A percentile compares a stretch with the other conserved stretches of the same genome.
phyloP scores from a whole-genome alignment of 2,329 filamentous ascomycete species.

The Didymella arachidicola region DNA sequence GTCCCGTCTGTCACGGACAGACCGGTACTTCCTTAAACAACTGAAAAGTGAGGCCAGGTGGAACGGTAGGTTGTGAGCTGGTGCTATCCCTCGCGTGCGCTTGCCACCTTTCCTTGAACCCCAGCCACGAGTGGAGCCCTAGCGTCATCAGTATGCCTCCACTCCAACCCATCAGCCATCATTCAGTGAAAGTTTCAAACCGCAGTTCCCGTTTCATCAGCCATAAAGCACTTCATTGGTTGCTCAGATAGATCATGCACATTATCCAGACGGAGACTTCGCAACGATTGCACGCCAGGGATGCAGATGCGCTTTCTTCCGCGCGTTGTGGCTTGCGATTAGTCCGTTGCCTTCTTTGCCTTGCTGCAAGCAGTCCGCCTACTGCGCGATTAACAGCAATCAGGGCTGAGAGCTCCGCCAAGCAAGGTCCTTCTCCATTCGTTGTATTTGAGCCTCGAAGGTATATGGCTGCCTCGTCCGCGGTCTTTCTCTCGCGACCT shows the following conservation, averaged over 20 bases:
- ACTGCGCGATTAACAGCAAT: background rate
- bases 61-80: background rate
- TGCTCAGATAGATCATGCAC: background rate
- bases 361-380: background rate
- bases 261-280: background rate
- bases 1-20: background rate
- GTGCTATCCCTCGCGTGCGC: background rate
- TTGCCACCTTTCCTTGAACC: slow-evolving; percentile 1
- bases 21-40: background rate
- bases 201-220: background rate
- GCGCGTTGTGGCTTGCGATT: background rate
- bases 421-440: background rate
- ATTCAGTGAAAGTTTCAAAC: background rate
- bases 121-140: background rate
- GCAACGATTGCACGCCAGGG: background rate
- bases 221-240: background rate
- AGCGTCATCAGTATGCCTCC: background rate
- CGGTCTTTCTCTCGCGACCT: background rate
- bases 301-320: background rate
- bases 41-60: background rate
- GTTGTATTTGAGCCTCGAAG: background rate
- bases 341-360: background rate
- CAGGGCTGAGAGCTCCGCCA: background rate
- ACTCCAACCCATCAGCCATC: background rate
- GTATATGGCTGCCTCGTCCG: background rate